These are phyloP conservation scores for Trametes cingulata DNA, from an alignment of 768 basidiomycete species.

Conservation along the genomic window DNA sequence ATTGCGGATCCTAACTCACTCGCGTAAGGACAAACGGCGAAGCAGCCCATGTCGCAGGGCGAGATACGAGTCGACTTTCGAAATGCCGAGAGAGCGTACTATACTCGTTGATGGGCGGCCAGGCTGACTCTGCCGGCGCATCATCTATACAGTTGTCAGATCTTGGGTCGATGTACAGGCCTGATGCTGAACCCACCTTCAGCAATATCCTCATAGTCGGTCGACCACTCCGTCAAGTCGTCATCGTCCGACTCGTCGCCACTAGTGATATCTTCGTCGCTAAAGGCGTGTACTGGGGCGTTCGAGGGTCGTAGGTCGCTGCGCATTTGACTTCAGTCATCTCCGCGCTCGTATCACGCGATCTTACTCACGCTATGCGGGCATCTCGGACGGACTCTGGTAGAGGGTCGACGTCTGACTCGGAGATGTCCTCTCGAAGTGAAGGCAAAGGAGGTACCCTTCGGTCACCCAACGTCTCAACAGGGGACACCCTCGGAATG, in stretches of 20 bases:
- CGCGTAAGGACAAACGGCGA: slow-evolving; percentile 31
- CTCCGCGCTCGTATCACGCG: neutral
- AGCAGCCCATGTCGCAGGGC: slow-evolving; percentile 1
- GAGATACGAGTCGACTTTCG: slow-evolving; percentile 1
- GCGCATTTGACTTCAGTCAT: neutral
- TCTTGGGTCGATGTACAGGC: neutral
- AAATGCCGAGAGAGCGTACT: slow-evolving; percentile 11
- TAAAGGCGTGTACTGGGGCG: neutral
- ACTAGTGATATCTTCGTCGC: slow-evolving; percentile 56
- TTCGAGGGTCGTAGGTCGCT: slow-evolving; percentile 5
- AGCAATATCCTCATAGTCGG: slow-evolving; percentile 46
- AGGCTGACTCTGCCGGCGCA: neutral
- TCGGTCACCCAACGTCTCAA: neutral
- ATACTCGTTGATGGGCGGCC: slow-evolving; percentile 17
- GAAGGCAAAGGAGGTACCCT: neutral
- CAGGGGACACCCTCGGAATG: slow-evolving; percentile 8
- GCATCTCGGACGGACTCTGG: slow-evolving; percentile 72
- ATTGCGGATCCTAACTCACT: slow-evolving; percentile 33
- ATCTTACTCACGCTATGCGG: slow-evolving; percentile 58
- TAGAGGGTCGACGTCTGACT: slow-evolving; percentile 68
- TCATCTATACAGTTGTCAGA: neutral
- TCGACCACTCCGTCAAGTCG: slow-evolving; percentile 55
- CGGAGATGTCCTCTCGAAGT: slow-evolving; percentile 18
- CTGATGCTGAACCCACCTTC: slow-evolving; percentile 40
- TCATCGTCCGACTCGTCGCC: slow-evolving; percentile 82